phyloP scores from a whole-genome alignment of 306 rosid genomes.

The Vigna unguiculata region DNA sequence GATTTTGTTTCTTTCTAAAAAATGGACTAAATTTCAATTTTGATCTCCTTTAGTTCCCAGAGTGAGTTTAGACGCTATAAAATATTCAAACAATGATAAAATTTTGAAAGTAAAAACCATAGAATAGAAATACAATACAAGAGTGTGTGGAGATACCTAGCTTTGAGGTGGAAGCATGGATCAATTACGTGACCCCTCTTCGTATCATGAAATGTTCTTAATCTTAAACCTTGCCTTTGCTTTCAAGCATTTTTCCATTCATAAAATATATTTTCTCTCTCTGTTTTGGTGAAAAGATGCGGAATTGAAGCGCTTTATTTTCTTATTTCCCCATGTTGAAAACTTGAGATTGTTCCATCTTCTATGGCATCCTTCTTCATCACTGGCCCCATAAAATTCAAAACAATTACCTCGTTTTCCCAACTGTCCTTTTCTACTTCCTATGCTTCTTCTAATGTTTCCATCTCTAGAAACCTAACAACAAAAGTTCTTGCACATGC shows the following conservation, averaged over 20 bases:
- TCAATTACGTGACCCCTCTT: conserved; percentile 42
- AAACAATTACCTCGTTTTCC: conserved; percentile 36
- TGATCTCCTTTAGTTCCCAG: no score
- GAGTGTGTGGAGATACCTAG: conserved; percentile 45
- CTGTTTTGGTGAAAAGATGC: conserved; percentile 35
- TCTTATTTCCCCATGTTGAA: conserved; percentile 15
- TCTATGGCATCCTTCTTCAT: conserved; percentile 51
- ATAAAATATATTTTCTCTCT: background rate
- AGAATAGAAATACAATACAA: background rate
- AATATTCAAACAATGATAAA: no score
- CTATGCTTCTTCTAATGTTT: conserved; percentile 13
- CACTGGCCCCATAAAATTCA: conserved; percentile 43
- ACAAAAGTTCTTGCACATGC: conserved; percentile 38
- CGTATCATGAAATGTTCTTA: conserved; percentile 32
- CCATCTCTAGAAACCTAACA: conserved; percentile 23
- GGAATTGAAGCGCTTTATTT: conserved; percentile 4
- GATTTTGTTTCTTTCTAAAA: no score
- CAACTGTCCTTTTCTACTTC: conserved; percentile 33
- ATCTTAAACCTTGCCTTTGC: conserved; percentile 40
- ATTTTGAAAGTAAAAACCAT: no score
- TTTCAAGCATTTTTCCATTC: conserved; percentile 8
- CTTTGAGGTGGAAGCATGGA: conserved; percentile 45
- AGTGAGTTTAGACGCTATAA: no score
- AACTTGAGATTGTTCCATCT: conserved; percentile 35
- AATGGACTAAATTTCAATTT: no score